Conservation (phyloP, 108 stramenopile species). For the Nitzschia putrida region DNA sequence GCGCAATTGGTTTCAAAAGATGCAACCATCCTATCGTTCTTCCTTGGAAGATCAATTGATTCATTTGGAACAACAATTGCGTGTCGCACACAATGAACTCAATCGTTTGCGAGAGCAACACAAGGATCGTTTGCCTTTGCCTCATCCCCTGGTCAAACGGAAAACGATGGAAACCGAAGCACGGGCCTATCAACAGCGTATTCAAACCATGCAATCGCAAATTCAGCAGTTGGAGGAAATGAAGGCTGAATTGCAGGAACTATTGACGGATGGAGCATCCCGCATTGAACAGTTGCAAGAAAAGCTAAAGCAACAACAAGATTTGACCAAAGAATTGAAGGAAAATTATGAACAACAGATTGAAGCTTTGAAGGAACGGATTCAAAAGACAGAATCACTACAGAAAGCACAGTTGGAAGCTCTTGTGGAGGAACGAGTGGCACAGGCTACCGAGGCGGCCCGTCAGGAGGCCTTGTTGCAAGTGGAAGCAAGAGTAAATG, state of each 20-base stretch:
- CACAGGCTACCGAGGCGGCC: conserved; percentile 28
- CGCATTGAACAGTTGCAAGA: conserved; percentile 26
- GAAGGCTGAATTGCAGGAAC: conserved; percentile 26
- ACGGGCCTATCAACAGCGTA: not conserved
- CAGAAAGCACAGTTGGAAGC: conserved; percentile 6
- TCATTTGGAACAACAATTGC: conserved; percentile 37
- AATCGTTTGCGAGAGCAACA: conserved; percentile 22
- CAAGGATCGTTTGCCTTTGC: not conserved
- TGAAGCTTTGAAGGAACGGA: conserved; percentile 8
- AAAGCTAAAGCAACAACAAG: conserved; percentile 21
- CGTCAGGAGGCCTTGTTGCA: conserved; percentile 24
- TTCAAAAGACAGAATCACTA: not conserved
- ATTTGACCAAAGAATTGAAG: conserved; percentile 17
- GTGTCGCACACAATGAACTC: conserved; percentile 42
- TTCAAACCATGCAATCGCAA: conserved; percentile 16
- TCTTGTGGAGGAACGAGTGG: conserved; percentile 14
- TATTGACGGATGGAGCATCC: conserved; percentile 4
- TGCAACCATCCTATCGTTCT: conserved; percentile 23
- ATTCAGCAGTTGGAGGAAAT: conserved; percentile 24
- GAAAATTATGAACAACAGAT: conserved; percentile 30
- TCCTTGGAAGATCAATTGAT: conserved; percentile 43
- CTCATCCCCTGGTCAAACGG: conserved; percentile 11
- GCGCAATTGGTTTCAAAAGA: no score
- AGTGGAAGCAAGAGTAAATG: conserved; percentile 23
- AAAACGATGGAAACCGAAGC: not conserved